Evolutionary conservation across 768 basidiomycete genomes (phyloP).

Genomic region (Hypholoma sublateritium): DNA sequence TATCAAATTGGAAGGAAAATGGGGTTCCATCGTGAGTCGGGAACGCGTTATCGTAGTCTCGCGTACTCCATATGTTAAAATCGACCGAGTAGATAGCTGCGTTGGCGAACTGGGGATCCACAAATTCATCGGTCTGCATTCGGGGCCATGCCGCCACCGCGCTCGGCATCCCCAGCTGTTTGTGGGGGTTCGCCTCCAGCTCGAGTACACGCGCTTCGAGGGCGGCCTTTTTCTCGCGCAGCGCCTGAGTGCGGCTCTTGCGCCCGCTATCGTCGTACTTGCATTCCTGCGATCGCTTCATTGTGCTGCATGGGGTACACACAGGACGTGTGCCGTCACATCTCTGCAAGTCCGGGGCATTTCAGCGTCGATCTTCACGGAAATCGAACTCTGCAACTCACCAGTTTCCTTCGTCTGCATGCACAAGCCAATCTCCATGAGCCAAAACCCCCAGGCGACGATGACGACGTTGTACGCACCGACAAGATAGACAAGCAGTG

Average conservation of each 20-base stretch:
- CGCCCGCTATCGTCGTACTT: constrained; percentile 60
- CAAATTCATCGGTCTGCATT: not conserved
- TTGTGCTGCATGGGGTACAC: constrained; percentile 55
- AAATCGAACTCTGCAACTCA: constrained; percentile 20
- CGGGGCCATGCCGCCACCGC: not conserved
- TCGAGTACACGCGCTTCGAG: constrained; percentile 55
- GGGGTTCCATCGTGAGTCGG: not conserved
- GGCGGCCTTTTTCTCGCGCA: constrained; percentile 54
- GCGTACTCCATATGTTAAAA: not conserved
- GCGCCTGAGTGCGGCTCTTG: constrained; percentile 57
- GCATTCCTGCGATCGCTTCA: constrained; percentile 52
- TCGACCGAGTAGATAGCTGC: not conserved
- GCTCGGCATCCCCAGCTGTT: constrained; percentile 4
- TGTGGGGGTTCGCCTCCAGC: constrained; percentile 48
- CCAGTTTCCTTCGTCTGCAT: constrained; percentile 43
- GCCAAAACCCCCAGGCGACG: not conserved
- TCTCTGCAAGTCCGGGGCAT: constrained; percentile 37
- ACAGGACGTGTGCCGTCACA: constrained; percentile 59
- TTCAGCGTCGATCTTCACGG: not conserved
- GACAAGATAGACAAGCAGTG: constrained; percentile 43
- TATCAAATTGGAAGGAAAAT: constrained; percentile 1
- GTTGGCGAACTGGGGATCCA: not conserved
- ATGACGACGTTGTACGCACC: constrained; percentile 28
- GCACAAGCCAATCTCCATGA: not conserved
- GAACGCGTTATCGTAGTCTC: not conserved